Evolutionary conservation across 2,329 filamentous ascomycete species (phyloP), one percentile per base, ranked within the genome.

Genomic region (Colletotrichum phormii): DNA sequence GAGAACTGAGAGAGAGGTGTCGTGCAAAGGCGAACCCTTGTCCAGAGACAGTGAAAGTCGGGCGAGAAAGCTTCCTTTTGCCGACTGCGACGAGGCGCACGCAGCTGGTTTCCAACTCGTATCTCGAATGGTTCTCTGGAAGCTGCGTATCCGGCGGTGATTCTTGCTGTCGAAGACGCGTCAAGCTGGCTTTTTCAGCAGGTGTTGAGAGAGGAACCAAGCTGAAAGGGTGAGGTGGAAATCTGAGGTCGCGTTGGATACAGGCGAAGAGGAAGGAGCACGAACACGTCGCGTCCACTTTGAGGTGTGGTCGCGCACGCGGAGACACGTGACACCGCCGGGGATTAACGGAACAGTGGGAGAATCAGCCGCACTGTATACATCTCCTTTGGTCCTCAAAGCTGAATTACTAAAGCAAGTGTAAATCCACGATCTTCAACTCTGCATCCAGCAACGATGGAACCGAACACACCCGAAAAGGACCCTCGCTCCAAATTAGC

Each of bases 1-100:
- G 92, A 92, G 89, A 89, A 95, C 94, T 95, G 88, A 93, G 81
- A 86, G 89, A 92, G 91, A 92, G 92, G 93, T 91, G 90, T 86
- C 85, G 88, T 93, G 94, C 93, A 87, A 84, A 83, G 84, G 79
- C 75, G 69, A 73, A 59, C 79, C 78, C 77, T 49, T 18, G 13
- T 62, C 54, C 33, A 29, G 37, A 22, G 26, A 57, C 22, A 22
- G 26, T 24, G 18, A 72, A 67, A 76, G 75, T 49, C 4, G 75
- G 76, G 76, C 83, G 86, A 89, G 88, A 87, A 87, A 87, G 82
- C 79, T 81, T 81, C 77, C 76, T 64, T 77, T 77, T 18, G 37
- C 37, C 78, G 76, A 76, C 76, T 65, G 77, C 61, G 61, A 75
- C 67, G 35, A 73, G 74, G 66, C 69, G 58, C 57, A 33, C 73